Evolutionary conservation across 495 filamentous ascomycete species (phyloP).

Genomic region (Penicillium nucicola): DNA sequence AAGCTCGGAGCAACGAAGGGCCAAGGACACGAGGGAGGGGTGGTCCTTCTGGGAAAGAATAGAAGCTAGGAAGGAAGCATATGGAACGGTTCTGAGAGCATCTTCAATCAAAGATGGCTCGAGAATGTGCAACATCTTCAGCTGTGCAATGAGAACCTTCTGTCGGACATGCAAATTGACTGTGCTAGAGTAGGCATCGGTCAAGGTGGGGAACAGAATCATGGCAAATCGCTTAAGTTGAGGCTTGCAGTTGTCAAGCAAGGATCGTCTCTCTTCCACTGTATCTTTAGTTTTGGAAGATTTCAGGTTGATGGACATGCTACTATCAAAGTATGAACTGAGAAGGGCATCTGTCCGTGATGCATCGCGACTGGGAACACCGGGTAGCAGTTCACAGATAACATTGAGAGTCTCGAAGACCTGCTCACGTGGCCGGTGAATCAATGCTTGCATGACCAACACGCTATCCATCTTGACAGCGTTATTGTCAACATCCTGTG

Average conservation of each 20-base stretch:
- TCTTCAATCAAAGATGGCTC: constrained; percentile 81
- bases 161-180: constrained; percentile 98
- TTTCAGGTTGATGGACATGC: constrained; percentile 31
- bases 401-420: constrained; percentile 97
- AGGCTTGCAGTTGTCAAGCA: constrained; percentile 74
- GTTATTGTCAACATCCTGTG: constrained; percentile 72
- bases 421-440: constrained; percentile 94
- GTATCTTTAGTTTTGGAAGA: constrained; percentile 52
- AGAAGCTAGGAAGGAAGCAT: constrained; percentile 94
- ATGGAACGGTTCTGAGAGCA: constrained; percentile 84
- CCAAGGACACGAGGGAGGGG: constrained; percentile 77
- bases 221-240: constrained; percentile 90
- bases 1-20: constrained; percentile 84
- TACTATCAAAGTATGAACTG: constrained; percentile 44
- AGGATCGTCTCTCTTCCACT: constrained; percentile 73
- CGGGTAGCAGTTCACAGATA: constrained; percentile 90
- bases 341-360: constrained; percentile 51
- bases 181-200: constrained; percentile 96
- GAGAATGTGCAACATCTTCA: constrained; percentile 98
- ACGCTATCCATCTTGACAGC: constrained; percentile 94
- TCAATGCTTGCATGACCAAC: constrained; percentile 97
- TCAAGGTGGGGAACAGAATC: constrained; percentile 93
- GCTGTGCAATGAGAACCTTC: constrained; percentile 88
- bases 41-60: constrained; percentile 97
- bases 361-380: constrained; percentile 30